Evolutionary conservation across 352 stramenopile species (phyloP).

Genomic region (Globisporangium uncinulatum): DNA sequence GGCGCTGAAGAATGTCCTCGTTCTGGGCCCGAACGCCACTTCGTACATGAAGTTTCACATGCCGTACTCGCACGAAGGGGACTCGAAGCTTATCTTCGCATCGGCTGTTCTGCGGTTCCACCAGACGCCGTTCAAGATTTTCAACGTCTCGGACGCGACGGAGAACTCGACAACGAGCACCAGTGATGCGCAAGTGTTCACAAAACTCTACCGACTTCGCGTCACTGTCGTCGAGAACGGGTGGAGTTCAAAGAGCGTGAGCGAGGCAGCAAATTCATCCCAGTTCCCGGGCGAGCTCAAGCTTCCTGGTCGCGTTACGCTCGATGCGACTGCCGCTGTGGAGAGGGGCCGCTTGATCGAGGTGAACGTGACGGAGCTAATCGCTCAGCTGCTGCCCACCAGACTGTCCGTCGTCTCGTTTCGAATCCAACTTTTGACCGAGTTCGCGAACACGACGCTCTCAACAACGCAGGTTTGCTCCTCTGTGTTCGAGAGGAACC

Average conservation of each 20-base stretch:
- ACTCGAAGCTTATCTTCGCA: slow-evolving; percentile 27
- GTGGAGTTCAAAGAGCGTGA: slow-evolving; percentile 34
- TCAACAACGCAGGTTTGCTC: slow-evolving; percentile 54
- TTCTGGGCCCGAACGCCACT: slow-evolving; percentile 34
- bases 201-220: slow-evolving; percentile 34
- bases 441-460: slow-evolving; percentile 14
- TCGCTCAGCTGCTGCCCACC: slow-evolving; percentile 30
- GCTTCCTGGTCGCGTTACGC: slow-evolving; percentile 19
- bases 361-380: slow-evolving; percentile 45
- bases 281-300: slow-evolving; percentile 9
- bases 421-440: slow-evolving; percentile 41
- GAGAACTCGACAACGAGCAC: slow-evolving; percentile 8
- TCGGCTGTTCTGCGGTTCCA: slow-evolving; percentile 35
- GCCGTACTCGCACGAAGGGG: slow-evolving; percentile 39
- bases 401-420: slow-evolving; percentile 40
- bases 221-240: slow-evolving; percentile 44
- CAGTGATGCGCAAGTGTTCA: slow-evolving; percentile 24
- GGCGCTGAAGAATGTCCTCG: slow-evolving; percentile 34
- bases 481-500: slow-evolving; percentile 46
- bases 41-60: slow-evolving; percentile 73
- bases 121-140: slow-evolving; percentile 64
- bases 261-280: slow-evolving; percentile 7
- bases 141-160: slow-evolving; percentile 33
- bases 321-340: slow-evolving; percentile 31
- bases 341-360: slow-evolving; percentile 43